Evolutionary conservation across 176 grass and related monocot genomes (phyloP).

Genomic region (Cenchrus americanus): DNA sequence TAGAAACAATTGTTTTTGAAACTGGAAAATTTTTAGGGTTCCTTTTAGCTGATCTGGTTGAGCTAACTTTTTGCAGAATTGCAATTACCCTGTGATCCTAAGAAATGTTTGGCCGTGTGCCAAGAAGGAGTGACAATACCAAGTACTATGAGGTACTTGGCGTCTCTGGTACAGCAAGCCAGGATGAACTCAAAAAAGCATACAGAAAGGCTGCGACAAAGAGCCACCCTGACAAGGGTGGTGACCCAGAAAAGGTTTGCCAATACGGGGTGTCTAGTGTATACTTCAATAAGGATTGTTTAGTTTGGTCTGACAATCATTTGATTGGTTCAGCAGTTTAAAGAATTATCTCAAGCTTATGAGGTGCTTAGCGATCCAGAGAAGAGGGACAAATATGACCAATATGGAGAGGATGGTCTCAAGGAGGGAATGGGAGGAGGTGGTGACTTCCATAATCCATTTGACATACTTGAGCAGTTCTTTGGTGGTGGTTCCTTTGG

Average conservation of each 20-base stretch:
- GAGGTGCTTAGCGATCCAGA: conserved; percentile 84
- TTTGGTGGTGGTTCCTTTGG: conserved; percentile 70
- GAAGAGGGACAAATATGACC: conserved; percentile 68
- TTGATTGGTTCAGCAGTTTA: conserved; percentile 54
- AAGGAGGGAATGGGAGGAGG: conserved; percentile 80
- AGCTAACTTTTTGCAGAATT: neutral
- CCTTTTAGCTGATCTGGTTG: neutral
- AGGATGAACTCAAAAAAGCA: conserved; percentile 79
- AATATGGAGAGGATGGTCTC: conserved; percentile 81
- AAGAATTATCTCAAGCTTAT: conserved; percentile 79
- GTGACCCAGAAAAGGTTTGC: conserved; percentile 75
- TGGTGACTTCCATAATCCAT: conserved; percentile 60
- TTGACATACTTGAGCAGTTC: conserved; percentile 85
- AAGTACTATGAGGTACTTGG: conserved; percentile 85
- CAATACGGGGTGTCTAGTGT: neutral
- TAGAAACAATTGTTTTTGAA: neutral
- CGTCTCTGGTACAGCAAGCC: conserved; percentile 57
- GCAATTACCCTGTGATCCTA: conserved; percentile 32
- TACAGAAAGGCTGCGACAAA: conserved; percentile 72
- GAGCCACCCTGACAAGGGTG: conserved; percentile 81
- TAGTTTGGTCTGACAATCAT: conserved; percentile 28
- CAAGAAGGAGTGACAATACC: conserved; percentile 61
- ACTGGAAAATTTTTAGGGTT: neutral
- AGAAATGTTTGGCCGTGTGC: conserved; percentile 69
- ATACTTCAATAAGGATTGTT: neutral